phyloP scores from a whole-genome alignment of 176 grass and related monocot genomes.

The Phyllostachys edulis region DNA sequence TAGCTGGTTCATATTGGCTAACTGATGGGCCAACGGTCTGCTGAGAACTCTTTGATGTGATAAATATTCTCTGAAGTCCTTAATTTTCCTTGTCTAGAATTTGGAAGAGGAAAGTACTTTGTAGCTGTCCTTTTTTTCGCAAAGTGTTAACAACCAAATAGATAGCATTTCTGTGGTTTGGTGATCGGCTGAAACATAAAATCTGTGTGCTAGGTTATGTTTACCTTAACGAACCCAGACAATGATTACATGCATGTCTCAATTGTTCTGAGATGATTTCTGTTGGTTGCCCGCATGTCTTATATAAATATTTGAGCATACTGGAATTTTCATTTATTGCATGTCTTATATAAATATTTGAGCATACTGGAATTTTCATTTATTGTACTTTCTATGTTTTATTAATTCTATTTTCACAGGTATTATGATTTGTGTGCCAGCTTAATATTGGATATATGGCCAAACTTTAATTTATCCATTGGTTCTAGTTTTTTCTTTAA shows the following conservation, averaged over 20 bases:
- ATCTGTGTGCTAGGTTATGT: neutral
- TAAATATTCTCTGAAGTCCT: constrained; percentile 17
- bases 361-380: neutral
- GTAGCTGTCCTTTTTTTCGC: neutral
- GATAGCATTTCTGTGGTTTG: neutral
- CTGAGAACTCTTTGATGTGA: constrained; percentile 36
- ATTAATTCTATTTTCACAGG: neutral
- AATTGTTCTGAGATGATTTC: neutral
- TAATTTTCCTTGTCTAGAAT: neutral
- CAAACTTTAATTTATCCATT: neutral
- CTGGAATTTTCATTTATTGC: neutral
- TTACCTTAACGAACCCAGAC: neutral
- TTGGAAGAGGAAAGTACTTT: neutral
- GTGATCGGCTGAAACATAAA: neutral
- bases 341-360: neutral
- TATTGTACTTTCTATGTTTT: neutral
- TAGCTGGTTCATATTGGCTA: neutral
- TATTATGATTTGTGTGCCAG: neutral
- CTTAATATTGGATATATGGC: neutral
- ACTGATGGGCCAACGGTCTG: neutral
- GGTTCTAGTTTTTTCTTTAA: neutral
- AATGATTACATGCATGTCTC: neutral
- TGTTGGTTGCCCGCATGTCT: neutral
- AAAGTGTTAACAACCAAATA: neutral
- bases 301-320: neutral